phyloP scores from a whole-genome alignment of 148 eudicot genomes.

The Pouteria glomerata region DNA sequence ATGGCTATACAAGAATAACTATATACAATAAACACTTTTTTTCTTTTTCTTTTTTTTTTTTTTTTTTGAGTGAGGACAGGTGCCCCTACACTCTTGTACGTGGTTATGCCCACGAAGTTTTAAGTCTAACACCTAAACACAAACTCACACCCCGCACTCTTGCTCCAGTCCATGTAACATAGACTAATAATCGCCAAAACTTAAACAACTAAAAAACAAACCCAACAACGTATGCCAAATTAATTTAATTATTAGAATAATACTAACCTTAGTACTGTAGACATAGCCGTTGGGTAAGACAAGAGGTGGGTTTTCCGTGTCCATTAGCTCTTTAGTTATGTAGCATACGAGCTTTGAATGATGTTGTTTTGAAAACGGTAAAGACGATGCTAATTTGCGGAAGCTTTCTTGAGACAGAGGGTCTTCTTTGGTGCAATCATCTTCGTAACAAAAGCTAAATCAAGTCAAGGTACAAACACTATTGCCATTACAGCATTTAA shows the following conservation, averaged over 20 bases:
- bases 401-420: constrained; percentile 94
- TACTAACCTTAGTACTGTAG: constrained; percentile 85
- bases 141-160: not conserved
- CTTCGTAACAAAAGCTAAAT: constrained; percentile 83
- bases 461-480: constrained; percentile 42
- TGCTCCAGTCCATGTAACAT: not conserved
- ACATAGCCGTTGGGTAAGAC: constrained; percentile 95
- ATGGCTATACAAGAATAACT: not conserved
- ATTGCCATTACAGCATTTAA: not conserved
- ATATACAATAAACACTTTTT: not conserved
- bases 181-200: not conserved
- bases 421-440: constrained; percentile 91
- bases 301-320: constrained; percentile 97
- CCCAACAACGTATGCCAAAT: not conserved
- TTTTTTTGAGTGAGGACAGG: not conserved
- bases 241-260: not conserved
- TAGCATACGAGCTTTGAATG: constrained; percentile 97
- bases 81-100: not conserved
- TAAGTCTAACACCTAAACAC: not conserved
- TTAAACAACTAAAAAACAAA: not conserved
- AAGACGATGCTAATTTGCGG: constrained; percentile 70
- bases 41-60: not conserved
- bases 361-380: constrained; percentile 99
- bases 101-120: not conserved
- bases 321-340: constrained; percentile 95